Evolutionary conservation across 2,329 filamentous ascomycete species (phyloP).

Genomic region (Zopfia rhizophila): DNA sequence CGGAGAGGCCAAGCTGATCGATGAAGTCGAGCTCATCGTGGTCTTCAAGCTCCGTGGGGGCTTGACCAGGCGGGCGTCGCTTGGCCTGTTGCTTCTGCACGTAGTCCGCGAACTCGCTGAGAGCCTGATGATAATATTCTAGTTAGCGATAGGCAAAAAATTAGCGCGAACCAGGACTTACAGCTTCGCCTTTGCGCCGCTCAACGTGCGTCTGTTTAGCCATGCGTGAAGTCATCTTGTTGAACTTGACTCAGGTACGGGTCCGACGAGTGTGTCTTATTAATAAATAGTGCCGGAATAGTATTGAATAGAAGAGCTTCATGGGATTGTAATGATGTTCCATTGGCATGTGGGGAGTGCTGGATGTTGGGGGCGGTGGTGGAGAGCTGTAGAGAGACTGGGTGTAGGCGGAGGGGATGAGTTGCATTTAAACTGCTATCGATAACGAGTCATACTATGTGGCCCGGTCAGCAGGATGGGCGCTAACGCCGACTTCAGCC

Average conservation of each 20-base stretch:
- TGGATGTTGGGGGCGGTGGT: conserved; percentile 28
- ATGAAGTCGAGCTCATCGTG: conserved; percentile 92
- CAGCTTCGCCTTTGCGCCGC: conserved; percentile 86
- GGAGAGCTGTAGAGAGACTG: conserved; percentile 16
- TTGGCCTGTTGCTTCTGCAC: conserved; percentile 91
- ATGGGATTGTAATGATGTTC: conserved; percentile 40
- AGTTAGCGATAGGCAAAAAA: conserved; percentile 12
- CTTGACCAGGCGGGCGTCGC: conserved; percentile 59
- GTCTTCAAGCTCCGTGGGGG: conserved; percentile 63
- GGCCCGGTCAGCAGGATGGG: neutral
- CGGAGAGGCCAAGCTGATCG: conserved; percentile 78
- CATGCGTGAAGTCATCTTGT: conserved; percentile 47
- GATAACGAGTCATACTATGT: conserved; percentile 24
- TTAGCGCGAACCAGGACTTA: conserved; percentile 59
- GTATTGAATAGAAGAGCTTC: conserved; percentile 36
- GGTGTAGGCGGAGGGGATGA: neutral
- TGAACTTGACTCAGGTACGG: conserved; percentile 26
- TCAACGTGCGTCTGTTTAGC: conserved; percentile 77
- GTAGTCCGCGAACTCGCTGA: conserved; percentile 97
- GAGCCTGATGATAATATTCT: conserved; percentile 63
- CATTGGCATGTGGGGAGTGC: conserved; percentile 40
- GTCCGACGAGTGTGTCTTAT: conserved; percentile 32
- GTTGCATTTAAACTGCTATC: conserved; percentile 16
- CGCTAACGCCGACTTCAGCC: neutral
- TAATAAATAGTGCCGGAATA: conserved; percentile 29